phyloP scores from a whole-genome alignment of 2,329 filamentous ascomycete species.

The Aspergillus texensis region DNA sequence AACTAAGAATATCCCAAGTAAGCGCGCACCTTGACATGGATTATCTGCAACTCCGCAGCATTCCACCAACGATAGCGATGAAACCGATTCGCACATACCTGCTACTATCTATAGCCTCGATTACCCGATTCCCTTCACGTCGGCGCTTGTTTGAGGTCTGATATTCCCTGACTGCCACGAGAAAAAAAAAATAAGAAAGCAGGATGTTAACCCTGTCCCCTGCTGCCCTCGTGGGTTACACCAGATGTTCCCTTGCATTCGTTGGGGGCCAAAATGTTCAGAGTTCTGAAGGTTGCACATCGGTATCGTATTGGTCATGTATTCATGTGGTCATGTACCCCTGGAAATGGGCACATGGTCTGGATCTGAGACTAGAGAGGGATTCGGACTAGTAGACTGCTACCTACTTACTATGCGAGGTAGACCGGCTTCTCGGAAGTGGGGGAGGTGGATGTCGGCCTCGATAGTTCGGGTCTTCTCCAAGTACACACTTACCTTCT shows the following conservation, averaged over 20 bases:
- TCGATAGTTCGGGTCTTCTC: not conserved
- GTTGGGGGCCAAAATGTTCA: constrained; percentile 5
- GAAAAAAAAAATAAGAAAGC: not conserved
- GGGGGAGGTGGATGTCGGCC: not conserved
- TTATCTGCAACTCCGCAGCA: constrained; percentile 2
- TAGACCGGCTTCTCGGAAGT: not conserved
- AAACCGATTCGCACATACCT: not conserved
- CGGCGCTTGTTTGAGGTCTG: constrained; percentile 8
- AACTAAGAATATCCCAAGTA: not conserved
- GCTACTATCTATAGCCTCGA: constrained; percentile 1
- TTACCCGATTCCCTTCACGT: not conserved
- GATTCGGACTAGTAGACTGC: too few species aligned
- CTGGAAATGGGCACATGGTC: not conserved
- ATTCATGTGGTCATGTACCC: not conserved
- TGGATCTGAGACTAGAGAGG: constrained; percentile 5
- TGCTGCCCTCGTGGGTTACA: not conserved
- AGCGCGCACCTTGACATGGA: constrained; percentile 2
- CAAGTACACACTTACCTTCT: not conserved
- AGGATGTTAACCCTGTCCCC: not conserved
- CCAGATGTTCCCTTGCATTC: not conserved
- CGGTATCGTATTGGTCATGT: not conserved
- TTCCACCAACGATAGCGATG: not conserved
- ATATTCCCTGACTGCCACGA: constrained; percentile 9
- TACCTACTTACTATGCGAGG: too few species aligned
- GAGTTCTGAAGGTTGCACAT: not conserved